Evolutionary conservation across 768 basidiomycete species (phyloP).

Genomic region (Pleurotus ostreatus): DNA sequence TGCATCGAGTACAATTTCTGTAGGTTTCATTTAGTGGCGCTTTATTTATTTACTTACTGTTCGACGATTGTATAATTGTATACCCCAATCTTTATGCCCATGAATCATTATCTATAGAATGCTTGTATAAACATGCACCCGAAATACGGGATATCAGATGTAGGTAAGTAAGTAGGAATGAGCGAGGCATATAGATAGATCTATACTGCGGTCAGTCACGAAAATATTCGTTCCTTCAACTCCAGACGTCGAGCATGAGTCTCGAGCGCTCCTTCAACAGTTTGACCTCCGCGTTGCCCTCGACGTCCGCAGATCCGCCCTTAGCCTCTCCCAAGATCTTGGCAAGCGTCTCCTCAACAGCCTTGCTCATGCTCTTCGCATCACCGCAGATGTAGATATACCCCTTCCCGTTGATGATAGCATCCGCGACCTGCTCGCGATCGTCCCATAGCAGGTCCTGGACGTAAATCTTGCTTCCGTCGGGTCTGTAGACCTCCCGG

Average conservation of each 20-base stretch:
- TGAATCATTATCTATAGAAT: conserved; percentile 7
- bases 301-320: conserved; percentile 82
- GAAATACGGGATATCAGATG: neutral
- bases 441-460: conserved; percentile 94
- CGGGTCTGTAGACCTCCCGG: conserved; percentile 83
- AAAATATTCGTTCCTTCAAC: conserved; percentile 35
- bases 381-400: conserved; percentile 97
- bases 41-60: neutral
- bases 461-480: conserved; percentile 97
- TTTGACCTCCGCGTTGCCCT: conserved; percentile 90
- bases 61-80: neutral
- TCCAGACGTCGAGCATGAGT: conserved; percentile 88
- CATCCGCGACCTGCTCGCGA: conserved; percentile 75
- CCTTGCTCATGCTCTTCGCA: conserved; percentile 93
- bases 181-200: conserved; percentile 12
- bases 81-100: conserved; percentile 11
- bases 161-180: conserved; percentile 5
- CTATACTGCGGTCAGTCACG: conserved; percentile 3
- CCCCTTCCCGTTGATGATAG: conserved; percentile 92
- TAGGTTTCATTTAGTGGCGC: neutral
- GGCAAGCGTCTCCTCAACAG: conserved; percentile 87
- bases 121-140: conserved; percentile 1
- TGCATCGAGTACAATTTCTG: neutral
- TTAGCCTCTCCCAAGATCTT: conserved; percentile 89
- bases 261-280: conserved; percentile 91